Evolutionary conservation across 805 yeast genomes (phyloP), one percentile per base, ranked within the genome.

Genomic region (Phaffomyces opuntiae): DNA sequence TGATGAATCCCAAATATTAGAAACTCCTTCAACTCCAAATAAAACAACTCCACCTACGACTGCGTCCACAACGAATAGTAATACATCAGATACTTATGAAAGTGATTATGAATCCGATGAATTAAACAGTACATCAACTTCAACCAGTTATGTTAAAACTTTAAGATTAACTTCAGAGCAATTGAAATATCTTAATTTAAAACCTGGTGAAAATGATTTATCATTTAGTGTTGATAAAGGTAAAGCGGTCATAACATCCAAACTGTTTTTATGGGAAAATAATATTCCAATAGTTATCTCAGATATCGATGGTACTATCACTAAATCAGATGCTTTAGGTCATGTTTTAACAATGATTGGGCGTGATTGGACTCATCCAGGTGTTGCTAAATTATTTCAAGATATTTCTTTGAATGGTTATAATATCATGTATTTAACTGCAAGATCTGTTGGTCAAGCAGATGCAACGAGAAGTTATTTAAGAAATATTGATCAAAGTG

Each of bases 231-330:
- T 90, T 39, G 85, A 84, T 52, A 81, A 83, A 55, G 95, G 96
- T 25, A 84, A 80, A 52, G 87, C 97, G 2, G 71, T 81, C 31
- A 78, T 91, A 11, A 70, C 69, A 11, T 80, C 96, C 0, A 79
- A 83, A 53, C 69, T 93, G 44, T 91, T 74, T 58, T 73, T 87
- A 36, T 93, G 99, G 99, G 80, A 81, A 52, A 74, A 82, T 53
- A 73, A 80, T 47, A 81, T 83, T 0, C 97, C 98, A 2, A 85
- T 93, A 37, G 99, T 93, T 7, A 91, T 93, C 25, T 87, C 96
- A 9, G 99, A 93, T 66, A 93, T 93, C 48, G 99, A 93, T 63
- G 99, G 99, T 16, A 93, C 99, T 2, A 93, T 93, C 53, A 93
- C 99, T 16, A 90, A 89, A 64, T 89, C 97, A 1, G 99, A 93